Evolutionary conservation across 2,329 filamentous ascomycete species (phyloP).

Genomic region (Colletotrichum sp.): DNA sequence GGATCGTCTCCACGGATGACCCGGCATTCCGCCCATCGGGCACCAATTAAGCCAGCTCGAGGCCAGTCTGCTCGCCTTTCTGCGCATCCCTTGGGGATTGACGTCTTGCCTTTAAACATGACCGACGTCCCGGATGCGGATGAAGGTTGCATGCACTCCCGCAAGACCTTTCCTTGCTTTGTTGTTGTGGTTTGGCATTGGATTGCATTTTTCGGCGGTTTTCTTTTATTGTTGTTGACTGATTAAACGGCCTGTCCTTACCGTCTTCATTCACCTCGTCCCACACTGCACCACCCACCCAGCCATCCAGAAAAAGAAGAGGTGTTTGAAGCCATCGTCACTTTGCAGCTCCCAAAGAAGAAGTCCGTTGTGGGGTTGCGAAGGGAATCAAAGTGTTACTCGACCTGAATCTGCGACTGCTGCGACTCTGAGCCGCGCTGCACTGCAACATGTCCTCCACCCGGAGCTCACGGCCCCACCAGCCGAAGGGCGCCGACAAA

Average conservation of each 20-base stretch:
- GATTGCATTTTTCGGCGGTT: background rate
- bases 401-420: background rate
- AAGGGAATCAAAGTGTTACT: background rate
- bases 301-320: background rate
- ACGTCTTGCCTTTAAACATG: slow-evolving; percentile 12
- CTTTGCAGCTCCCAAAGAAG: background rate
- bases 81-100: background rate
- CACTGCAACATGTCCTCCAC: slow-evolving; percentile 8
- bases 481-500: background rate
- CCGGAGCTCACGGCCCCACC: slow-evolving; percentile 7
- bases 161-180: slow-evolving; percentile 17
- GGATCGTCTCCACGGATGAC: slow-evolving; percentile 9
- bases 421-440: background rate
- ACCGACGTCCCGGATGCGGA: background rate
- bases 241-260: slow-evolving; percentile 7
- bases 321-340: background rate
- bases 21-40: slow-evolving; percentile 18
- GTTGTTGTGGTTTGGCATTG: background rate
- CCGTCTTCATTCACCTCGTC: background rate
- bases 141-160: background rate
- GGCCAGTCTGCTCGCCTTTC: background rate
- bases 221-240: background rate
- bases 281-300: background rate
- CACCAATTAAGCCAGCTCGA: slow-evolving; percentile 3
- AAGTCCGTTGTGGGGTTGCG: background rate